phyloP scores from a whole-genome alignment of 805 yeast species.

The Suhomyces sp. region DNA sequence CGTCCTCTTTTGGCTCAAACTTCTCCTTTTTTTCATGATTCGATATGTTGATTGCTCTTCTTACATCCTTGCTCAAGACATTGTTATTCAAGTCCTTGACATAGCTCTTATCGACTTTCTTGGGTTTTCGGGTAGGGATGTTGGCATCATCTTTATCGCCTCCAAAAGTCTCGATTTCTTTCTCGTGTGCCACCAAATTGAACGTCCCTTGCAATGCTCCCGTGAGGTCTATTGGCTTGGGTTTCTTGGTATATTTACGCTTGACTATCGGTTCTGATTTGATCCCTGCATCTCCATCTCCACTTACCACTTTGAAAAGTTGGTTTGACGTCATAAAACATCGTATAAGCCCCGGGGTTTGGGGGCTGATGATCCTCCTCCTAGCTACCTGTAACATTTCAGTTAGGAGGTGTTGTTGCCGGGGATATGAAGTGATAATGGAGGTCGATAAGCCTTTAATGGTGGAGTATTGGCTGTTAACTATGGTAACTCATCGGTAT shows the following conservation, averaged over 20 bases:
- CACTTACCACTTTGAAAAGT: too few relatives aligned
- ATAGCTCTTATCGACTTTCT: slow-evolving; percentile 10
- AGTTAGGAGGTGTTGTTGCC: too few relatives aligned
- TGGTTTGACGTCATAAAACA: too few relatives aligned
- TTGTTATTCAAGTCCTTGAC: slow-evolving; percentile 12
- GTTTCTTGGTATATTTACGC: slow-evolving; percentile 8
- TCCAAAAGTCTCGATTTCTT: slow-evolving; percentile 5
- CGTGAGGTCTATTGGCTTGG: slow-evolving; percentile 11
- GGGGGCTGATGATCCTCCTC: too few relatives aligned
- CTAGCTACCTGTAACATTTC: too few relatives aligned
- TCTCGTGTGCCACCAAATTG: slow-evolving; percentile 8
- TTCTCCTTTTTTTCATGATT: slow-evolving; percentile 1
- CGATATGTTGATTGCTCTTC: slow-evolving; percentile 9
- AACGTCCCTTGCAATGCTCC: slow-evolving; percentile 11
- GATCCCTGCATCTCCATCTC: too few relatives aligned
- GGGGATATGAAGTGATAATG: too few relatives aligned
- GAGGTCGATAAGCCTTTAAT: too few relatives aligned
- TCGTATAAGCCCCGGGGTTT: too few relatives aligned
- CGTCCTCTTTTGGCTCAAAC: too few relatives aligned
- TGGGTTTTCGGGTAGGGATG: slow-evolving; percentile 6
- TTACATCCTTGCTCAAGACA: slow-evolving; percentile 10
- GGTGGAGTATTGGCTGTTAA: too few relatives aligned
- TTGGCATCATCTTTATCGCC: slow-evolving; percentile 6
- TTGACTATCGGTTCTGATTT: slow-evolving; percentile 5
- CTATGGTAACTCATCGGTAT: too few relatives aligned